These are phyloP conservation scores for Colletotrichum karsti DNA, from an alignment of 2,329 filamentous ascomycete species.

Conservation along the genomic window DNA sequence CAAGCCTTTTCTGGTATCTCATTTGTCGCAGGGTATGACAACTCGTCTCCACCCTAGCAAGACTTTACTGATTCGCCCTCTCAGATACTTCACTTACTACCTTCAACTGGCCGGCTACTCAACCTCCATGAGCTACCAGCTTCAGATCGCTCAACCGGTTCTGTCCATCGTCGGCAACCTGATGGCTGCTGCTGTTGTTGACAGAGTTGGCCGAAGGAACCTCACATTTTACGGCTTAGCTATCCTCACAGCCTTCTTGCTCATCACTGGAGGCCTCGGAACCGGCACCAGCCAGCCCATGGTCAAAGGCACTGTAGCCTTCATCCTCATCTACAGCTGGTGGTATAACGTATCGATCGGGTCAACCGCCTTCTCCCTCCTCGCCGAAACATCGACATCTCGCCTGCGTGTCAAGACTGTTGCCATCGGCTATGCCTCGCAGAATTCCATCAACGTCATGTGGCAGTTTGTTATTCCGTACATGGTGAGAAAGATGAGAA, in stretches of 20 bases:
- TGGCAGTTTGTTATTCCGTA: conserved; percentile 32
- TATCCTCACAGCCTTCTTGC: conserved; percentile 47
- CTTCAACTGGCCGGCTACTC: conserved; percentile 50
- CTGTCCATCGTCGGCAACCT: conserved; percentile 49
- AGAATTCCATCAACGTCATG: conserved; percentile 34
- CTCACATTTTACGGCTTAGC: conserved; percentile 46
- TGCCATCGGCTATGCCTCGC: conserved; percentile 43
- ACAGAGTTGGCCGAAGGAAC: conserved; percentile 43
- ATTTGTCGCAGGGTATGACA: conserved; percentile 37
- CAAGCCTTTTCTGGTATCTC: conserved; percentile 44
- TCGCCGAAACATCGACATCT: conserved; percentile 47
- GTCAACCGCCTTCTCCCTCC: conserved; percentile 45
- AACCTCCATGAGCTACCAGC: conserved; percentile 42
- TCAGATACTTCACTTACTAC: conserved; percentile 42
- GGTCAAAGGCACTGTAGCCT: conserved; percentile 37
- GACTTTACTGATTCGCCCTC: neutral
- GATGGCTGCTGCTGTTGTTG: conserved; percentile 47
- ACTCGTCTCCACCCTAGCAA: conserved; percentile 39
- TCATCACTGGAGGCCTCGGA: conserved; percentile 47
- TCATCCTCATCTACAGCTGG: conserved; percentile 49
- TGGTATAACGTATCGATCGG: conserved; percentile 52
- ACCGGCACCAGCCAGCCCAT: conserved; percentile 32
- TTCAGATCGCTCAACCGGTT: conserved; percentile 49
- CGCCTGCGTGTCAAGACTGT: conserved; percentile 49
- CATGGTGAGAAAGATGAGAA: conserved; percentile 5